A percentile compares a stretch with the other conserved stretches of the same genome.
phyloP scores from a whole-genome alignment of 2,329 filamentous ascomycete species.

The Fusarium verrucosum region DNA sequence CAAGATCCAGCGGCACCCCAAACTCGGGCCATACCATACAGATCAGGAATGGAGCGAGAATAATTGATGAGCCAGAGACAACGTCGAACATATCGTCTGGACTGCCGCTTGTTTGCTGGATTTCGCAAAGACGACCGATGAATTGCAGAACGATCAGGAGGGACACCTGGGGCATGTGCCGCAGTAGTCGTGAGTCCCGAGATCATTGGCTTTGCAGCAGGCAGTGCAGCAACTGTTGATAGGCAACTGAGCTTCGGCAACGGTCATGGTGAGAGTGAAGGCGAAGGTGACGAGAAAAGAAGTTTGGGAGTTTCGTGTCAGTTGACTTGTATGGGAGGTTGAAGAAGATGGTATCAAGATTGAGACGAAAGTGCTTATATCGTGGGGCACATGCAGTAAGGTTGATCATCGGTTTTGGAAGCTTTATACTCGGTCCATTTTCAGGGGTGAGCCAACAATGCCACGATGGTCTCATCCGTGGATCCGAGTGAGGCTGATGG shows the following conservation, averaged over 20 bases:
- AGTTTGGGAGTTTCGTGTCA: neutral
- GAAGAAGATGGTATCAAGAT: neutral
- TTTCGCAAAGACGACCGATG: neutral
- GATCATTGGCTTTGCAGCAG: constrained; percentile 47
- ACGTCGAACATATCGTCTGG: neutral
- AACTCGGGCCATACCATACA: constrained; percentile 2
- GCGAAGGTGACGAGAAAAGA: neutral
- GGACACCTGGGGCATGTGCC: constrained; percentile 46
- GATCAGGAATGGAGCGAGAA: neutral
- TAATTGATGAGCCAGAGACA: neutral
- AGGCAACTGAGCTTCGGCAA: constrained; percentile 24
- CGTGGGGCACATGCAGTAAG: constrained; percentile 1
- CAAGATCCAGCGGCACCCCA: neutral
- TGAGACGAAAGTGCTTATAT: constrained; percentile 14
- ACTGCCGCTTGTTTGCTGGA: neutral
- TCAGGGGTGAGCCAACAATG: constrained; percentile 28
- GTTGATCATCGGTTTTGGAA: constrained; percentile 23
- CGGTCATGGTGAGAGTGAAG: constrained; percentile 37
- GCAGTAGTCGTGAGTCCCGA: constrained; percentile 48
- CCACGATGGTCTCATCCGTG: constrained; percentile 27
- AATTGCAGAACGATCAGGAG: constrained; percentile 11
- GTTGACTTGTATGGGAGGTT: neutral
- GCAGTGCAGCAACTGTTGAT: constrained; percentile 44
- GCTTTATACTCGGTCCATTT: constrained; percentile 39
- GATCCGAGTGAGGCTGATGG: constrained; percentile 39